Evolutionary conservation across 2,329 filamentous ascomycete species (phyloP), one percentile per base, ranked within the genome.

Genomic region (Beauveria scarabaeidicola): DNA sequence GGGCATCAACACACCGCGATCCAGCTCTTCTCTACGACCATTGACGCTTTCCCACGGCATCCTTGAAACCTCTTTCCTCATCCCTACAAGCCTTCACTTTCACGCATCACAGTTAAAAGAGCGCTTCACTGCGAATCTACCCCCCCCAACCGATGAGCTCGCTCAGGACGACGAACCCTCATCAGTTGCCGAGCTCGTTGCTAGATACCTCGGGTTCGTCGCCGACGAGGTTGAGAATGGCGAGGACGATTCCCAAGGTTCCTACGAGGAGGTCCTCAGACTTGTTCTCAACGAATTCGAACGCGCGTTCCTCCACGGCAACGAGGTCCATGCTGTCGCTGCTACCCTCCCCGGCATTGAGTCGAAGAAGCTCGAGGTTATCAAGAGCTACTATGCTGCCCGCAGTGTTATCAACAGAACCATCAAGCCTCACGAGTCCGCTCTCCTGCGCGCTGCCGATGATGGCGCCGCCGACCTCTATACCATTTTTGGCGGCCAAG

Each of bases 151-250:
- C 72, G 94, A 99, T 73, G 94, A 99, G 80, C 85, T 97, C 64
- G 95, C 94, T 63, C 91, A 93, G 72, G 95, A 99, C 79, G 94
- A 99, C 68, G 95, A 99, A 80, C 94, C 94, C n/a, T 97, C 94
- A 41, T 99, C 95, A 25, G 86, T 92, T 51, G 79, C 90, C 48
- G 94, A 99, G 78, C 82, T 99, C 62, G 91, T 99, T 36, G 92
- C 91, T 63, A 86, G 93, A 72, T 99, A 96, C 76, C 86, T 99
- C 71, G 91, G 91, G 67, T 95, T 91, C 72, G 83, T 97, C 62
- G 91, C 93, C 64, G 79, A 84, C 64, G 90, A 97, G 77, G 89
- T 97, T 43, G 91, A 96, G 59, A 90, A 95, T 68, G 91, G 91
- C 60, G 94, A 97, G 70, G 93, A 97, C 69, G 89, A 92, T 71